Conservation (phyloP, 2,329 filamentous ascomycete species). For the Coniochaeta ligniaria region DNA sequence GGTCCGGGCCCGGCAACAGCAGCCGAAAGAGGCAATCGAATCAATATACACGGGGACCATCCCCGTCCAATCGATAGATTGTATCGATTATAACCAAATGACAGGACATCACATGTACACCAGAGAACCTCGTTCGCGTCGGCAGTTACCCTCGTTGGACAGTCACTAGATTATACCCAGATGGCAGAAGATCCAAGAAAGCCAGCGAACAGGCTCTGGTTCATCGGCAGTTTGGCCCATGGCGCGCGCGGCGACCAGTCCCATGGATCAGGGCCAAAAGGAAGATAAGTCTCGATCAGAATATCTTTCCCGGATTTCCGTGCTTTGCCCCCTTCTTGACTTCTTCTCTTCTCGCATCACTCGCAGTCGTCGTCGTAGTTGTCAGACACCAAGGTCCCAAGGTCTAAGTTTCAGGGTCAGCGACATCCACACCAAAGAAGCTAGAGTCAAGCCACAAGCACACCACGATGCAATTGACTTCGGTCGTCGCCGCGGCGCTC, state of each 20-base stretch:
- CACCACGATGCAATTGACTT: conserved; percentile 17
- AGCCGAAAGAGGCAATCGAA: conserved; percentile 3
- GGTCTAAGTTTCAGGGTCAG: neutral
- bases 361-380: neutral
- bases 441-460: neutral
- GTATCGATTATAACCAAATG: conserved; percentile 6
- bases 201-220: conserved; percentile 1
- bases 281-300: neutral
- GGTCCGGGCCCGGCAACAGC: neutral
- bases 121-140: neutral
- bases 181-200: conserved; percentile 1
- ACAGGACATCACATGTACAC: conserved; percentile 1
- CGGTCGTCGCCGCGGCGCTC: conserved; percentile 18
- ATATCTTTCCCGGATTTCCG: neutral
- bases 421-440: neutral
- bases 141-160: conserved; percentile 1
- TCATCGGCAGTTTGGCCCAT: conserved; percentile 3
- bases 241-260: neutral
- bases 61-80: conserved; percentile 5
- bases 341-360: neutral
- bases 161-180: conserved; percentile 2
- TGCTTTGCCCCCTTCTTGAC: neutral
- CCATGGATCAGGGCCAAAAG: neutral
- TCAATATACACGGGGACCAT: neutral
- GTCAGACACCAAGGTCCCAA: conserved; percentile 1